Evolutionary conservation across 2,329 filamentous ascomycete species (phyloP).

Genomic region (Hypoxylon sp.): DNA sequence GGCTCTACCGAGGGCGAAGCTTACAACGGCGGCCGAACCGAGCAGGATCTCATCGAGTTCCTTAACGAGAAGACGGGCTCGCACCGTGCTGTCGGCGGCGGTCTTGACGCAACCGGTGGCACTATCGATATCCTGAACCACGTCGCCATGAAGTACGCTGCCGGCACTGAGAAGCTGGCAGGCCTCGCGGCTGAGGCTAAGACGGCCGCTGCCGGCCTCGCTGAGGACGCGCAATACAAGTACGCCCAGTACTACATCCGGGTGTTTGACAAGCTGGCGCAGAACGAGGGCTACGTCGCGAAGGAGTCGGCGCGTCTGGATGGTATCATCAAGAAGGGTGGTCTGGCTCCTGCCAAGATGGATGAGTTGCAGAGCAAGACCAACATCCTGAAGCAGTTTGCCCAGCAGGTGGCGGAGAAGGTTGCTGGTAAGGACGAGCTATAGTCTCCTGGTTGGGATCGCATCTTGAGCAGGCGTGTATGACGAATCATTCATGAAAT

Average conservation of each 20-base stretch:
- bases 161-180: constrained; percentile 65
- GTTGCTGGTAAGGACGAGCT: constrained; percentile 73
- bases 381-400: constrained; percentile 86
- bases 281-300: constrained; percentile 78
- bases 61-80: constrained; percentile 91
- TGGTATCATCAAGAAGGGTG: constrained; percentile 84
- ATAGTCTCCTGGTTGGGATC: constrained; percentile 51
- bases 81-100: constrained; percentile 81
- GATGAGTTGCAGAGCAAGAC: constrained; percentile 87
- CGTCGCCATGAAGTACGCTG: constrained; percentile 75
- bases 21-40: constrained; percentile 79
- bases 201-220: constrained; percentile 71
- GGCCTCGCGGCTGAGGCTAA: constrained; percentile 75
- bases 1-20: constrained; percentile 74
- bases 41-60: constrained; percentile 79
- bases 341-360: constrained; percentile 82
- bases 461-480: constrained; percentile 5
- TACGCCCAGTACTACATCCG: constrained; percentile 95
- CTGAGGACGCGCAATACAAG: constrained; percentile 70
- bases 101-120: constrained; percentile 79
- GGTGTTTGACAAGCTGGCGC: constrained; percentile 83
- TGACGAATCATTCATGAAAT: constrained; percentile 26
- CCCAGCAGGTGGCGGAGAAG: constrained; percentile 64
- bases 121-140: constrained; percentile 81
- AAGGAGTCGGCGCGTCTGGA: constrained; percentile 88